Evolutionary conservation across 768 basidiomycete genomes (phyloP).

Genomic region (Lanmaoa rubissima): DNA sequence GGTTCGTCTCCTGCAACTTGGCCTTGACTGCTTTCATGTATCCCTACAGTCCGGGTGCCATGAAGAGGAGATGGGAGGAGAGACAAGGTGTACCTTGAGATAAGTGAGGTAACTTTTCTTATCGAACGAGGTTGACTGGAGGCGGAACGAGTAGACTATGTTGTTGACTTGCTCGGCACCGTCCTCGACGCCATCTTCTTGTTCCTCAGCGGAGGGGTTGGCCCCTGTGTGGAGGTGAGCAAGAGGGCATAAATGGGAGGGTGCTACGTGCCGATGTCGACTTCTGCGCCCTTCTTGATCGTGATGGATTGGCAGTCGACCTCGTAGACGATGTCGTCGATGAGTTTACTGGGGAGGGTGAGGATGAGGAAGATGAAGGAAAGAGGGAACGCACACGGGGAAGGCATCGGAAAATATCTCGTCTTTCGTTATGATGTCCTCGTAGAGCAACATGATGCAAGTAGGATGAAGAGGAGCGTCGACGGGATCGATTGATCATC

Average conservation of each 20-base stretch:
- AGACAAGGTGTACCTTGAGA: conserved; percentile 57
- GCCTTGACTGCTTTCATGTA: conserved; percentile 94
- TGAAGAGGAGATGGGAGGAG: neutral
- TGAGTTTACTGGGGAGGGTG: conserved; percentile 52
- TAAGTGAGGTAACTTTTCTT: conserved; percentile 83
- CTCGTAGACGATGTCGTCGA: conserved; percentile 82
- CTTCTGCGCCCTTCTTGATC: conserved; percentile 70
- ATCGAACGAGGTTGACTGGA: conserved; percentile 78
- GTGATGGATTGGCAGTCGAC: conserved; percentile 75
- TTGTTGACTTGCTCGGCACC: conserved; percentile 83
- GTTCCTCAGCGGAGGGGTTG: conserved; percentile 90
- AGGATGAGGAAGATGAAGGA: conserved; percentile 1
- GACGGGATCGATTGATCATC: conserved; percentile 10
- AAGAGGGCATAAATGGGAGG: neutral
- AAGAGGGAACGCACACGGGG: conserved; percentile 58
- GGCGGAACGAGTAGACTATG: conserved; percentile 87
- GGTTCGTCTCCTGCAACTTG: conserved; percentile 50
- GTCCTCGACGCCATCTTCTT: conserved; percentile 77
- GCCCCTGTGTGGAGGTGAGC: conserved; percentile 55
- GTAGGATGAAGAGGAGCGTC: conserved; percentile 1
- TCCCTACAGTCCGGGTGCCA: conserved; percentile 41
- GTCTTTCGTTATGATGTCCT: conserved; percentile 71
- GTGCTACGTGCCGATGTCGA: conserved; percentile 76
- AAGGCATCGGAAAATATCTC: conserved; percentile 97
- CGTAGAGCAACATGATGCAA: conserved; percentile 67